These are phyloP conservation scores for Penicillium sp. DNA, from an alignment of 2,329 filamentous ascomycete species.

Conservation along the genomic window DNA sequence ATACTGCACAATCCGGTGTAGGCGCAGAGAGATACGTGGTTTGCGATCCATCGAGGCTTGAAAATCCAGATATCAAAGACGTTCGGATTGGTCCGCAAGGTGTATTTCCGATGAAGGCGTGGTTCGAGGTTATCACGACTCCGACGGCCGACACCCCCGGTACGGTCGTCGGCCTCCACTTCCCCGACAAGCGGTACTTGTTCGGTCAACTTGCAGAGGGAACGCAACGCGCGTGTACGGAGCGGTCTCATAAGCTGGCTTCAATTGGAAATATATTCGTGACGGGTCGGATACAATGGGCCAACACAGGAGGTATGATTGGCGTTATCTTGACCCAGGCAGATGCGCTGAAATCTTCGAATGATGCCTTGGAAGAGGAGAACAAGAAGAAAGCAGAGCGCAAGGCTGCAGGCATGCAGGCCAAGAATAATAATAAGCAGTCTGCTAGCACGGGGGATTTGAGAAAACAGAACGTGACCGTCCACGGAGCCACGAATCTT, in stretches of 20 bases:
- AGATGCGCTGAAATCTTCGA: constrained; percentile 56
- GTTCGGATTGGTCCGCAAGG: constrained; percentile 1
- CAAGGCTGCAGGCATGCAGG: not conserved
- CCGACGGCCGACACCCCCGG: constrained; percentile 88
- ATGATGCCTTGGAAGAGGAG: constrained; percentile 50
- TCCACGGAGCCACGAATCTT: constrained; percentile 81
- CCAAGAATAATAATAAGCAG: constrained; percentile 3
- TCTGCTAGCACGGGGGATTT: constrained; percentile 2
- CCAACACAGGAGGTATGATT: constrained; percentile 75
- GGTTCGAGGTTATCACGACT: constrained; percentile 73
- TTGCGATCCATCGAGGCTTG: constrained; percentile 20
- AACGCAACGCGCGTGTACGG: constrained; percentile 73
- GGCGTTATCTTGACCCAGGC: constrained; percentile 85
- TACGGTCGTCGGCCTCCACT: constrained; percentile 74
- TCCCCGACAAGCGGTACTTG: constrained; percentile 79
- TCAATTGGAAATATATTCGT: constrained; percentile 79
- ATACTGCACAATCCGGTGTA: not conserved
- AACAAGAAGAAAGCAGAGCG: constrained; percentile 40
- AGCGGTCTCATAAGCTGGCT: constrained; percentile 65
- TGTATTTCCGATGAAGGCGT: constrained; percentile 65
- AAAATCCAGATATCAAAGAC: constrained; percentile 17
- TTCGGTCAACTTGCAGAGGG: constrained; percentile 84
- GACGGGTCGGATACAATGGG: constrained; percentile 75
- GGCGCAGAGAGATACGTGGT: constrained; percentile 23
- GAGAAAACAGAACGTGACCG: constrained; percentile 51